Percentiles rank a stretch among this genome's conserved stretches.
These are phyloP conservation scores for Xylaria sp. DNA, from an alignment of 2,329 filamentous ascomycete species.

Conservation along the genomic window DNA sequence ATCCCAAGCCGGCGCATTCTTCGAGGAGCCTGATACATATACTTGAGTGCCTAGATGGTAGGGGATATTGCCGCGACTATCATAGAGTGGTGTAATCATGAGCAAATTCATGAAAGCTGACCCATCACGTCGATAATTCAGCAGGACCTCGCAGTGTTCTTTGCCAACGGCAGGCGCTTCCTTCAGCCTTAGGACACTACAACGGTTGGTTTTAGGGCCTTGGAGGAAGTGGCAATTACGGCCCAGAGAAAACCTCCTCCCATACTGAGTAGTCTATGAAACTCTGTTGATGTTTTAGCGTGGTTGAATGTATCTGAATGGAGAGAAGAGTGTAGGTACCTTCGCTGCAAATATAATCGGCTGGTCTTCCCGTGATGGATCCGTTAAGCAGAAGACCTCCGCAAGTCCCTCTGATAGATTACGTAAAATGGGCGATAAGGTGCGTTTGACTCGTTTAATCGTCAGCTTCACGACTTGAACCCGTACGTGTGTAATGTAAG, in stretches of 20 bases:
- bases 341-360: slow-evolving; percentile 78
- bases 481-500: slow-evolving; percentile 73
- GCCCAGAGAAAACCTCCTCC: slow-evolving; percentile 73
- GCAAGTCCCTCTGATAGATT: slow-evolving; percentile 77
- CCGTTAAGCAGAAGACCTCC: slow-evolving; percentile 78
- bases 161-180: slow-evolving; percentile 66
- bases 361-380: slow-evolving; percentile 74
- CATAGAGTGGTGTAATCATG: slow-evolving; percentile 74
- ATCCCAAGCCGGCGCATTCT: slow-evolving; percentile 69
- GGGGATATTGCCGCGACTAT: slow-evolving; percentile 68
- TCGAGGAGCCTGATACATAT: slow-evolving; percentile 71
- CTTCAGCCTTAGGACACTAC: slow-evolving; percentile 65
- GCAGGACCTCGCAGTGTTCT: slow-evolving; percentile 74
- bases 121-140: slow-evolving; percentile 80
- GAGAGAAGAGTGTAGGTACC: slow-evolving; percentile 52
- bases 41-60: slow-evolving; percentile 76
- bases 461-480: slow-evolving; percentile 72
- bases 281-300: slow-evolving; percentile 56
- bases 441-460: slow-evolving; percentile 72
- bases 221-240: slow-evolving; percentile 81
- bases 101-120: slow-evolving; percentile 79
- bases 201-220: slow-evolving; percentile 71
- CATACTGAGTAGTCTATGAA: slow-evolving; percentile 77
- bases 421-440: slow-evolving; percentile 65
- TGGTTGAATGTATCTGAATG: not conserved